Evolutionary conservation across 345 rosid genomes (phyloP).

Genomic region (Mallotus nudiflorus): DNA sequence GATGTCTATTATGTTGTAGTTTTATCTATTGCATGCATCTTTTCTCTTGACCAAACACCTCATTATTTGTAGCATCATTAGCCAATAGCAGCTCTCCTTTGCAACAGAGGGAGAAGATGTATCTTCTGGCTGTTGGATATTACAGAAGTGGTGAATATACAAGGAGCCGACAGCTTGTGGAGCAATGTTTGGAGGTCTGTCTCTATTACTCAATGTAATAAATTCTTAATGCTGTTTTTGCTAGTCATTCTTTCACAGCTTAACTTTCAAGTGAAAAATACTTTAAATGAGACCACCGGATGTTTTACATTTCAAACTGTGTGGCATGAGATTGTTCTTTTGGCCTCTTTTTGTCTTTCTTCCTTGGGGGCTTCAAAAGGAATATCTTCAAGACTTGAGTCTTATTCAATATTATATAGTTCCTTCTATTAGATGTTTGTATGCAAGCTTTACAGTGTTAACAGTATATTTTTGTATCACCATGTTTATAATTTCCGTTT

Average conservation of each 20-base stretch:
- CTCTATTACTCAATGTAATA: background rate
- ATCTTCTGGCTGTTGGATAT: conserved; percentile 83
- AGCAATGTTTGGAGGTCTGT: conserved; percentile 64
- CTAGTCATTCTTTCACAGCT: background rate
- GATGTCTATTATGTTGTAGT: conserved; percentile 2
- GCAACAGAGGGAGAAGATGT: conserved; percentile 53
- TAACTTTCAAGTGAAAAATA: background rate
- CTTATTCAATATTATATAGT: background rate
- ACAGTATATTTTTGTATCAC: too few species aligned
- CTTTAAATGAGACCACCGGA: background rate
- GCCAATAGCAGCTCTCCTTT: conserved; percentile 44
- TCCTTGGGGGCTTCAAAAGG: background rate
- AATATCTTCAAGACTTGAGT: background rate
- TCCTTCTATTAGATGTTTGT: too few species aligned
- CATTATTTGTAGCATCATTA: conserved; percentile 53
- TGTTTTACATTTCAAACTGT: background rate
- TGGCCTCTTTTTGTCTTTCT: background rate
- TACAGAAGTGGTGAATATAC: conserved; percentile 66
- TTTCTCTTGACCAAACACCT: background rate
- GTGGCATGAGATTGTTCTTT: background rate
- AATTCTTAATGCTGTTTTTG: too few species aligned
- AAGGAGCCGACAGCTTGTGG: conserved; percentile 67
- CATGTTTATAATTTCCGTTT: too few species aligned
- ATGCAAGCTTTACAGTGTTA: too few species aligned
- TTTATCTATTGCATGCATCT: background rate